Base-by-base conservation (phyloP, 495 filamentous ascomycete genomes). In the Neurospora hispaniola region DNA sequence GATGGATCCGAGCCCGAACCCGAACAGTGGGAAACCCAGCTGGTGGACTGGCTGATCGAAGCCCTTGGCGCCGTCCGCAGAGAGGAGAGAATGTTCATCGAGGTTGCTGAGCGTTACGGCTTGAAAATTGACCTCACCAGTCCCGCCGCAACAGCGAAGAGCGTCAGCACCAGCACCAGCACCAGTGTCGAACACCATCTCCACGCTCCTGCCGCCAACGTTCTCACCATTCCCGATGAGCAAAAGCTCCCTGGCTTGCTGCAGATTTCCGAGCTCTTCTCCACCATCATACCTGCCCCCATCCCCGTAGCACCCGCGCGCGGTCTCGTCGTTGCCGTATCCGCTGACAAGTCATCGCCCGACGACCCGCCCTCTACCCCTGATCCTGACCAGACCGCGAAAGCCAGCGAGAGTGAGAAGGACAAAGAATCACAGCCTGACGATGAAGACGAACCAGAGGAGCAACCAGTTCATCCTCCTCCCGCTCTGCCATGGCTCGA, bases 61-160 rank as follows among this genome's bases (percentile, higher is more conserved):
- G 82, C 78, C 0, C 82, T 93, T 4, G 86, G 84, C 23, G 92
- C 90, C 75, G 88, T 93, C 76, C 86, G 86, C 31, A 84, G 84
- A 12, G 92, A 94, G 76, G 84, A 93, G 73, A 77, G 79, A 31
- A 89, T 94, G 79, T 93, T 94, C 78, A 88, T 91, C 66, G 84
- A 87, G 42, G 86, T 88, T 0, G 88, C 90, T 5, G 77, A 74
- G n/a, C 87, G 87, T 66, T 93, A 92, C 76, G 84, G 83, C 3
- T 76, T 94, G 0, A 82, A 85, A 18, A 73, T 92, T 18, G 82
- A 83, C 9, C 79, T 86, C 4, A 66, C 54, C 14, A 66, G 27
- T 18, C 54, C 54, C 14, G 54, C 54, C 54, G 54, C 54, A 66
- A 66, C 54, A 35, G 54, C 54, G 8, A 66, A 66, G 3, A 79